Evolutionary conservation across 345 rosid genomes (phyloP), one percentile per base, ranked within the genome.

Genomic region (Balakata baccata): DNA sequence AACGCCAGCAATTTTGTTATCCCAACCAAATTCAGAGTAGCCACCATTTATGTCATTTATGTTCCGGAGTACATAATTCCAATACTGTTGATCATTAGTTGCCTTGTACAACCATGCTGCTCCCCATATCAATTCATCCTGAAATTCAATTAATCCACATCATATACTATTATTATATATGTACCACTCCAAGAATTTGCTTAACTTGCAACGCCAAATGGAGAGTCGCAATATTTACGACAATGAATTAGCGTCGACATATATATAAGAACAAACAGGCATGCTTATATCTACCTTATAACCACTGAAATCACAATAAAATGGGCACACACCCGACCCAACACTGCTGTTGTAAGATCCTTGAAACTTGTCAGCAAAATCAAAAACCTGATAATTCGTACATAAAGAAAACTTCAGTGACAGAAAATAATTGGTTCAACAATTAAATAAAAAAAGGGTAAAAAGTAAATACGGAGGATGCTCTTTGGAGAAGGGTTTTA

Each of bases 61-160:
- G 7, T 71, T 65, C 1, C 18, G 22, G 25, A 5, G 16, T 4
- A 77, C 38, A 41, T 66, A 72, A 23, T 60, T 22, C 63, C 70
- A 38, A 29, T 66, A 72, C 11, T 49, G 66, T n/a, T 25, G 41
- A 43, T 73, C 41, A 12, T 68, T 17, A 6, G 77, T 67, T 34
- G 81, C 81, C 69, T 73, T 78, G 57, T 17, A 67, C 43, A 78
- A 20, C 81, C 81, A 78, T 20, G 81, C 64, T 53, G 81, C 81
- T 67, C 69, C 81, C 81, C 81, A 78, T 0, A 73, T 14, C 49
- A 72, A 69, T 68, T 78, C 81, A 68, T 78, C 81, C 77, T 78
- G 68, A 14, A 60, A 23, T 5, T 57, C 47, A 74, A 46, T 11
- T 22, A 20, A 54, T 6, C 13, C 59, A 17, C 16, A 1, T 54